Evolutionary conservation across 1,284 basidiomycete genomes (phyloP), one percentile per base, ranked within the genome.

Genomic region (Apiotrichum akiyoshidainum): DNA sequence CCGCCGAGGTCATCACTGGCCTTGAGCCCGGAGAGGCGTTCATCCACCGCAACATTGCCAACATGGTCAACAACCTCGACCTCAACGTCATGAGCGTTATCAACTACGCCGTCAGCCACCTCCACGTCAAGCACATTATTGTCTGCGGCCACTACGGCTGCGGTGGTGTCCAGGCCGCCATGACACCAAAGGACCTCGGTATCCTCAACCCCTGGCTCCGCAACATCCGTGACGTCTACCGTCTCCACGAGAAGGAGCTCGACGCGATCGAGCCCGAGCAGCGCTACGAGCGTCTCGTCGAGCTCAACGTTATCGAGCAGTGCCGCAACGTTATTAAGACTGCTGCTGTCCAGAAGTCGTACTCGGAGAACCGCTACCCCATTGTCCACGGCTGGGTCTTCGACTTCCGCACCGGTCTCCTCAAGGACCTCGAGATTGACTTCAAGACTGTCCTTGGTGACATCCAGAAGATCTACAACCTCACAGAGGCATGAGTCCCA

Each of bases 31-130:
- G 61, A 19, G 57, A 63, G 61, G 61, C 61, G 16, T 63, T 63
- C 46, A 63, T 63, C 58, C 61, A 63, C 61, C 57, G 61, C 55
- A 63, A 63, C 61, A 63, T 63, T 42, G 61, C 61, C 44, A 63
- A 63, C 55, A 44, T 63, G 39, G 61, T 63, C 26, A 57, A 55
- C 61, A 63, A 59, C 48, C 45, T 59, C 33, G 61, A 63, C 58
- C 57, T 63, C 19, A 55, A 45, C 41, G 57, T 42, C 16, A 63
- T 63, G 61, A 44, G 45, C 52, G 61, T 63, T n/a, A 57, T 63
- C 61, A 59, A 63, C 57, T 63, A 63, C 34, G 61, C 57, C 34
- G 61, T 63, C 26, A 48, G 52, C 52, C 61, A 63, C 55, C 55
- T 63, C 26, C 50, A 63, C 22, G 61, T 63, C 52, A 63, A 63